Conservation (phyloP, 441 rosid species). For the Gossypium davidsonii region DNA sequence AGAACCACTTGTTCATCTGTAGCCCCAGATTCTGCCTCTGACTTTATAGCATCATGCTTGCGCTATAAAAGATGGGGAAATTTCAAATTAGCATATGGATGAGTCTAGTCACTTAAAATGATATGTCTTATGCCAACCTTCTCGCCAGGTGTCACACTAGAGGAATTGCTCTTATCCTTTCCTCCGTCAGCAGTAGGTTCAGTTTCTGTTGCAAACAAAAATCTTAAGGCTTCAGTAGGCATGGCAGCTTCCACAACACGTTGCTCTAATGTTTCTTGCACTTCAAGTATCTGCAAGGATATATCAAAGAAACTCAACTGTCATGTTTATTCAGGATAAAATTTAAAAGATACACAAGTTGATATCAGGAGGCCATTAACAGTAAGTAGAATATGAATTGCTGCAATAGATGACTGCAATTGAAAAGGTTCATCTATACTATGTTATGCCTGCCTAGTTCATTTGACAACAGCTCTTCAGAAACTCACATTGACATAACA, state of each 20-base stretch:
- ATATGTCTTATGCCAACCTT: slow-evolving; percentile 49
- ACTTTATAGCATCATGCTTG: slow-evolving; percentile 40
- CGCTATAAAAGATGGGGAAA: slow-evolving; percentile 37
- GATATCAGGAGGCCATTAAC: not conserved
- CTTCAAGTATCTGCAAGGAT: slow-evolving; percentile 38
- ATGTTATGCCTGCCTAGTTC: not conserved
- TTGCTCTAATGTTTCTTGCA: slow-evolving; percentile 49
- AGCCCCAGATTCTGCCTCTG: slow-evolving; percentile 26
- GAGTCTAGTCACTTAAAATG: slow-evolving; percentile 10
- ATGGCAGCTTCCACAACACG: slow-evolving; percentile 64
- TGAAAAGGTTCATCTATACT: not conserved
- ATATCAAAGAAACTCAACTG: not conserved
- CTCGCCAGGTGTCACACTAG: slow-evolving; percentile 33
- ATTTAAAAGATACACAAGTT: not conserved
- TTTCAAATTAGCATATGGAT: slow-evolving; percentile 20
- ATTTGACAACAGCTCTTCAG: not conserved
- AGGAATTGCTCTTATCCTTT: slow-evolving; percentile 14
- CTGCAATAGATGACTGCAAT: not conserved
- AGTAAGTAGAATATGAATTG: not conserved
- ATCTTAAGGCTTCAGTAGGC: slow-evolving; percentile 63
- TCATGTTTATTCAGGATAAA: not conserved
- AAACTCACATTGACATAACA: not conserved
- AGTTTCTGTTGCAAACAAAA: slow-evolving; percentile 34
- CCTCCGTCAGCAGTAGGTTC: slow-evolving; percentile 33
- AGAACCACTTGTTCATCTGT: slow-evolving; percentile 34